These are phyloP conservation scores for Ilyonectria sp. DNA, from an alignment of 2,329 filamentous ascomycete species.

Conservation along the genomic window DNA sequence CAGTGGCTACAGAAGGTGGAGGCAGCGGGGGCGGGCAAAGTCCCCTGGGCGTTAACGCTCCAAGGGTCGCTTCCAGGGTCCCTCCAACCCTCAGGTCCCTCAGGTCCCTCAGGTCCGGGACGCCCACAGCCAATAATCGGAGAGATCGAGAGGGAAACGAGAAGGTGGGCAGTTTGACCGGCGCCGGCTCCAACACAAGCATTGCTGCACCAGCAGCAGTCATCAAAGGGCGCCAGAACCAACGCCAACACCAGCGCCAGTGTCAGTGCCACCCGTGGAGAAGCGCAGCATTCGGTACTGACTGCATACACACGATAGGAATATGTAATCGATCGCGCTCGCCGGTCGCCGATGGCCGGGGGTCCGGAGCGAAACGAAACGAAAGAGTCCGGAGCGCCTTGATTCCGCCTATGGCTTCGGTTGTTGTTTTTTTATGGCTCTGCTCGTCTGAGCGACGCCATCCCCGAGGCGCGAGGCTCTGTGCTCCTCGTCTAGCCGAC, in stretches of 20 bases:
- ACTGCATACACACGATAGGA: neutral
- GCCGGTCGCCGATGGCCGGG: constrained; percentile 22
- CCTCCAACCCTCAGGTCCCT: constrained; percentile 37
- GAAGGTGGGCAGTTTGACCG: constrained; percentile 4
- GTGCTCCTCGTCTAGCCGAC: constrained; percentile 20
- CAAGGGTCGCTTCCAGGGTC: constrained; percentile 51
- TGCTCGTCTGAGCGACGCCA: neutral
- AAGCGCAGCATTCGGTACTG: neutral
- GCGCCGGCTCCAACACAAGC: constrained; percentile 13
- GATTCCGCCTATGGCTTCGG: constrained; percentile 2
- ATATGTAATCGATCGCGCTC: neutral
- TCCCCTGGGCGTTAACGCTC: constrained; percentile 43
- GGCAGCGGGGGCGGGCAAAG: constrained; percentile 34
- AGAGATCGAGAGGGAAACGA: constrained; percentile 48
- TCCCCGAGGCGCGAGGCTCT: constrained; percentile 10
- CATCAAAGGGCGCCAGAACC: constrained; percentile 15
- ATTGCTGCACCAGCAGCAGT: constrained; percentile 6
- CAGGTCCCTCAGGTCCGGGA: constrained; percentile 13
- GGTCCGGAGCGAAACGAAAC: neutral
- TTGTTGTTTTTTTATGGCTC: neutral
- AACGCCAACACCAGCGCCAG: constrained; percentile 26
- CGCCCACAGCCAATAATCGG: constrained; percentile 54
- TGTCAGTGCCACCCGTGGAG: constrained; percentile 15
- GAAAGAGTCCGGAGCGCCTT: neutral
- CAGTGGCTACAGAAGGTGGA: constrained; percentile 8